These are phyloP conservation scores for Lonicera japonica DNA, from an alignment of 129 eudicot genomes.

Conservation along the genomic window DNA sequence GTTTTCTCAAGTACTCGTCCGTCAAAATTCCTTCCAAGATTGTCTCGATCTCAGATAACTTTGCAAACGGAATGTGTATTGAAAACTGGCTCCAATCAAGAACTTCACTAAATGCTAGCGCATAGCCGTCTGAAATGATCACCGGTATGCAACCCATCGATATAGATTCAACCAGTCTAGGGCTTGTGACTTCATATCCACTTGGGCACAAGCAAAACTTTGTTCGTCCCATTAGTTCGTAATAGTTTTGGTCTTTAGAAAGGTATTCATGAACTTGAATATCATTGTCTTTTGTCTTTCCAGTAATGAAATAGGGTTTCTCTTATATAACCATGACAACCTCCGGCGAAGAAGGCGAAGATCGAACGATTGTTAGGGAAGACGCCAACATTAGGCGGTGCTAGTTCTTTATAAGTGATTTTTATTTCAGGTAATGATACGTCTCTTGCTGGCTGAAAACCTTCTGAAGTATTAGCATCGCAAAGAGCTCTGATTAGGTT, in stretches of 20 bases:
- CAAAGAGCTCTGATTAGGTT: conserved; percentile 44
- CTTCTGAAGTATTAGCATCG: conserved; percentile 49
- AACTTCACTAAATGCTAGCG: conserved; percentile 60
- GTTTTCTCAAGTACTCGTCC: conserved; percentile 27
- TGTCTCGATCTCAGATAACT: conserved; percentile 33
- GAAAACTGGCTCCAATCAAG: conserved; percentile 63
- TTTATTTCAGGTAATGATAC: conserved; percentile 49
- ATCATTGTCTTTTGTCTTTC: conserved; percentile 30
- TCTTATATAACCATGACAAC: conserved; percentile 38
- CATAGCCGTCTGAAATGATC: conserved; percentile 42
- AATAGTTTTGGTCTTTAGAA: conserved; percentile 28
- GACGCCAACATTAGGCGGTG: conserved; percentile 28
- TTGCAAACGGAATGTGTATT: conserved; percentile 38
- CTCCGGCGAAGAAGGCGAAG: conserved; percentile 50
- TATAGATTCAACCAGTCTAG: conserved; percentile 53
- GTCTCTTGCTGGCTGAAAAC: conserved; percentile 41
- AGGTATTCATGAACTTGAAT: conserved; percentile 40
- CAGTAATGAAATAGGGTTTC: conserved; percentile 27
- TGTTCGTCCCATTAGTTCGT: conserved; percentile 27
- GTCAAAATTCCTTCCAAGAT: conserved; percentile 28
- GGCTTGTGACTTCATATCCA: conserved; percentile 72
- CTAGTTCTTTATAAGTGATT: conserved; percentile 21
- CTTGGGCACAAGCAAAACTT: conserved; percentile 64
- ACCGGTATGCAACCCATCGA: conserved; percentile 61
- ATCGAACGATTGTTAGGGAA: conserved; percentile 33